Base-by-base conservation (phyloP, 345 rosid species). In the Luvunga scandens region DNA sequence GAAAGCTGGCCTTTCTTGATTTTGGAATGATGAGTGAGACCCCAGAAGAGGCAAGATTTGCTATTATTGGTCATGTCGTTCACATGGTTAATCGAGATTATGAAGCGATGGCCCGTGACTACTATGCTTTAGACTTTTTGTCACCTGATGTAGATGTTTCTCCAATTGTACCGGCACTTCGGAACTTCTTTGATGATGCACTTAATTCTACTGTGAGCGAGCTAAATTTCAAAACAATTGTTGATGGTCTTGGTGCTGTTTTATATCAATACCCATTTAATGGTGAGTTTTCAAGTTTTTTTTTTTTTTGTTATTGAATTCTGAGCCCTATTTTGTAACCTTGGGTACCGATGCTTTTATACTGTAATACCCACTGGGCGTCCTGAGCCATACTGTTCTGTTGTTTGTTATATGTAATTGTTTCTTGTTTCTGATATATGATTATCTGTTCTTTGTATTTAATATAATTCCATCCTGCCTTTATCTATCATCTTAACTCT, bases 21-120 rank as follows among this genome's bases (percentile, higher is more conserved):
- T 95, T 93, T 83, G 98, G 99, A 34, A 95, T 95, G 99, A 95
- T 95, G 98, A 95, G 99, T 81, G 98, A 95, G 85, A 93, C 99
- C 76, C 99, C 99, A 7, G 99, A 95, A 89, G 97, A 87, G 75
- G 99, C 99, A 63, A 92, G 99, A 84, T 87, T 78, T 85, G 98
- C 99, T 19, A 95, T 95, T 53, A 93, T 95, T 38, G 99, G 99
- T 61, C 96, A 92, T 76, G 91, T 92, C 73, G 96, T 92, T 80
- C 99, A 95, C 88, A 79, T 95, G 87, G 99, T 95, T 25, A 95
- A 93, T 88, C 85, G 99, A 71, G 99, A 95, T 82, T 93, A 95
- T 77, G 98, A 93, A 84, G 98, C 99, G 75, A 95, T 95, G 99
- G 98, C 99, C 48, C 89, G 87, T 78, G 99, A 95, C 84, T 95